Conservation (phyloP, 148 eudicot species). For the Persicaria maculosa region DNA sequence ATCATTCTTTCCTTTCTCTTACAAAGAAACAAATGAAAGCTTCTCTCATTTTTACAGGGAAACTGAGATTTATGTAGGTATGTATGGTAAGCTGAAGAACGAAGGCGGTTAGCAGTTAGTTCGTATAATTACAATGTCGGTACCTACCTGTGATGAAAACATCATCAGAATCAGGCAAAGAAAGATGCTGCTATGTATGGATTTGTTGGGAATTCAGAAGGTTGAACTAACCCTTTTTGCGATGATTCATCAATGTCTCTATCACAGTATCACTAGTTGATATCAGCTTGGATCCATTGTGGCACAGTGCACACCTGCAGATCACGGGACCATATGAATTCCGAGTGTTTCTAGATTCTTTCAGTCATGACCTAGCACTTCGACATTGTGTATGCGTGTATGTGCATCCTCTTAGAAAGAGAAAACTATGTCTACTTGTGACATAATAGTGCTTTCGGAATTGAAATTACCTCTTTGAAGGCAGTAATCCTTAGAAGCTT, state of each 20-base stretch:
- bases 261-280: not conserved
- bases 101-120: not conserved
- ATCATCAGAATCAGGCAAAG: not conserved
- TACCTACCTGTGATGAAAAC: not conserved
- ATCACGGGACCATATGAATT: too few species aligned
- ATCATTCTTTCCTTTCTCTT: not conserved
- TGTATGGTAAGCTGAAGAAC: too few species aligned
- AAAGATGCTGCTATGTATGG: not conserved
- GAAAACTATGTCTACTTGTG: too few species aligned
- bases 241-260: not conserved
- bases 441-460: not conserved
- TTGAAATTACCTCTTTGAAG: not conserved
- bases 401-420: too few species aligned
- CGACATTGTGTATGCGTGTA: too few species aligned
- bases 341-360: too few species aligned
- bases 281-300: not conserved
- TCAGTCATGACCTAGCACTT: too few species aligned
- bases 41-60: not conserved
- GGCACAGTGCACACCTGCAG: not conserved
- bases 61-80: not conserved
- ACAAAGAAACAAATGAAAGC: not conserved
- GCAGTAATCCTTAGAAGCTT: not conserved
- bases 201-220: not conserved
- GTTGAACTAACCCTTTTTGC: not conserved
- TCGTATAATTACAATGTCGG: not conserved